Evolutionary conservation across 2,329 filamentous ascomycete genomes (phyloP).

Genomic region (Talaromyces sp.): DNA sequence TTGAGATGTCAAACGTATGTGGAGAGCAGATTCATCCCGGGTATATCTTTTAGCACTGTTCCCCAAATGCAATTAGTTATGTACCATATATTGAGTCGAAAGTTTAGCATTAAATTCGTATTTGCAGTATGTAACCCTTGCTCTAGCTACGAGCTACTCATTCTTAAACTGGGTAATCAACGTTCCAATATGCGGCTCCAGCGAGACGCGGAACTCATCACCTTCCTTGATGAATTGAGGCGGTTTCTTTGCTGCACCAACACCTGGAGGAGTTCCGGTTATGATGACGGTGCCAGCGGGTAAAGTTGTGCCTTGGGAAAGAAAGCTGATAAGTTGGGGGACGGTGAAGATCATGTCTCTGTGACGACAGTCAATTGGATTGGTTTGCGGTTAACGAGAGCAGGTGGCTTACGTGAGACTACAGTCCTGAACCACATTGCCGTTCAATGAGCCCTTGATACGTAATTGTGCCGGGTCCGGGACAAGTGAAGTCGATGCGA

Average conservation of each 20-base stretch:
- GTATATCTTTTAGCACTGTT: too few relatives aligned
- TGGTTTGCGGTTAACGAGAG: neutral
- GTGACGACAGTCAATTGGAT: neutral
- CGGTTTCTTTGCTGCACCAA: slow-evolving; percentile 36
- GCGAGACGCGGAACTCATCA: slow-evolving; percentile 47
- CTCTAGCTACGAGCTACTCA: neutral
- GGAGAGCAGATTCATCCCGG: too few relatives aligned
- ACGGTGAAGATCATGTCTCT: slow-evolving; percentile 54
- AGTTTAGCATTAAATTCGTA: too few relatives aligned
- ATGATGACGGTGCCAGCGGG: slow-evolving; percentile 41
- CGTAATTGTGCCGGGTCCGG: slow-evolving; percentile 30
- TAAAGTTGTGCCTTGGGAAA: slow-evolving; percentile 40
- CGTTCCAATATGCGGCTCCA: slow-evolving; percentile 47
- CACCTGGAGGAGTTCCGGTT: slow-evolving; percentile 42
- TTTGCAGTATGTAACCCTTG: neutral
- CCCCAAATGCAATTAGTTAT: too few relatives aligned
- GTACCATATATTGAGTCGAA: too few relatives aligned
- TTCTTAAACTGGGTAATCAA: slow-evolving; percentile 43
- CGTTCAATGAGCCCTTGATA: slow-evolving; percentile 44
- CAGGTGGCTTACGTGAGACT: slow-evolving; percentile 34
- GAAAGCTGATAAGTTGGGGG: slow-evolving; percentile 38
- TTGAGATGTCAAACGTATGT: too few relatives aligned
- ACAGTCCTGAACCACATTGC: slow-evolving; percentile 48
- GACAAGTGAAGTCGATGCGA: slow-evolving; percentile 41
- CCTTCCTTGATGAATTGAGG: slow-evolving; percentile 43